Evolutionary conservation across 176 grass and related monocot species (phyloP).

Genomic region (Tuctoria greenei): DNA sequence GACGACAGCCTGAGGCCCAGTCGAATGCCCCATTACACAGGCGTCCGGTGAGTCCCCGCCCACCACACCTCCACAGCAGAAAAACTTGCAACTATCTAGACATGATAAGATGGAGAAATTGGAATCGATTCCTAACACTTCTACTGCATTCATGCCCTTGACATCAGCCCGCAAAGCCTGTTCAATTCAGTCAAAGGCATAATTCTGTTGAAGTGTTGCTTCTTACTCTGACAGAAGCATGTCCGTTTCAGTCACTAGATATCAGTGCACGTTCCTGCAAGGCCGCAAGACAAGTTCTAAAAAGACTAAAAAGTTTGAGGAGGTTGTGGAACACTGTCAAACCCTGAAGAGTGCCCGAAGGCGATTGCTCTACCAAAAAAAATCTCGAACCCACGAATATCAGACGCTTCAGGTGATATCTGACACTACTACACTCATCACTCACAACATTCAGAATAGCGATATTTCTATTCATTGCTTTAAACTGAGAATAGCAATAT

Average conservation of each 20-base stretch:
- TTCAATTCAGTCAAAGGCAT: background rate
- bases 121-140: background rate
- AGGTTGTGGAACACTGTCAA: background rate
- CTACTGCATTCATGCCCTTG: too few species aligned
- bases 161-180: too few species aligned
- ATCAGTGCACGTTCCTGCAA: background rate
- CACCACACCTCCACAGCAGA: background rate
- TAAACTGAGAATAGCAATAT: background rate
- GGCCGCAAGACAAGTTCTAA: background rate
- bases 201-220: background rate
- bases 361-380: background rate
- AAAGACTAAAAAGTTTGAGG: background rate
- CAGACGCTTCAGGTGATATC: background rate
- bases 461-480: background rate
- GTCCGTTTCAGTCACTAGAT: background rate
- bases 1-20: background rate
- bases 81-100: background rate
- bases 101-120: background rate
- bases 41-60: background rate
- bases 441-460: constrained; percentile 12
- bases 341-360: background rate
- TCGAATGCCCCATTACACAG: background rate
- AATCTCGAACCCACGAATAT: background rate
- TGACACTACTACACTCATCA: background rate
- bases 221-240: background rate